phyloP scores from a whole-genome alignment of 139 green algal species.

The Chlorokybus atmophyticus region DNA sequence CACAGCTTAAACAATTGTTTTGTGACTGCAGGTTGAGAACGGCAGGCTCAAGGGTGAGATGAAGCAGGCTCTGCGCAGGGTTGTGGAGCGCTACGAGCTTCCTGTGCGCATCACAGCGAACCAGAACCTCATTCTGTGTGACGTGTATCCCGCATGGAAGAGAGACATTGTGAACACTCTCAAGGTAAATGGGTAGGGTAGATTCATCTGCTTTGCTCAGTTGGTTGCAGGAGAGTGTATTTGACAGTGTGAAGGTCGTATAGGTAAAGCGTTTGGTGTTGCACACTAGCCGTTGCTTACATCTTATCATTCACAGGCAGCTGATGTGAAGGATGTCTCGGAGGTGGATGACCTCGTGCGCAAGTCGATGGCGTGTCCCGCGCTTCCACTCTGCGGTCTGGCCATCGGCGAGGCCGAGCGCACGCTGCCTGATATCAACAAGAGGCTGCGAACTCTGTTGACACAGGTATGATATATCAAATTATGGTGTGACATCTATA shows the following conservation, averaged over 20 bases:
- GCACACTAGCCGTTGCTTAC: background rate
- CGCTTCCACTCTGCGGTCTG: conserved; percentile 91
- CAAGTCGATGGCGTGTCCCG: conserved; percentile 91
- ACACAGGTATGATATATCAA: conserved; percentile 47
- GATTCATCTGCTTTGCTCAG: no score
- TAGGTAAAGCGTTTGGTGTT: background rate
- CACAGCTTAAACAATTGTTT: no score
- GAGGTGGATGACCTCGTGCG: conserved; percentile 63
- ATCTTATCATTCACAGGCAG: conserved; percentile 6
- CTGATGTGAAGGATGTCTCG: conserved; percentile 38
- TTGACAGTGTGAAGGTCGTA: conserved; percentile 14
- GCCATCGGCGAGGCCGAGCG: conserved; percentile 93
- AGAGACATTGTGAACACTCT: conserved; percentile 17
- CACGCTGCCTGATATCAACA: conserved; percentile 56
- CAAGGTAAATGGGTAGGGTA: background rate
- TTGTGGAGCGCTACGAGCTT: conserved; percentile 43
- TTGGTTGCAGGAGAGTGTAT: no score
- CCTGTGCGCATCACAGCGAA: conserved; percentile 33
- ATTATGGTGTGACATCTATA: background rate
- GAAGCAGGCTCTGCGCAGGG: conserved; percentile 36
- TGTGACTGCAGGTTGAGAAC: conserved; percentile 76
- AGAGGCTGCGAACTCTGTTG: conserved; percentile 40
- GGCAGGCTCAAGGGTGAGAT: conserved; percentile 43
- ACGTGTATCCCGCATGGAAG: conserved; percentile 60
- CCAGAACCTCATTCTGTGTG: conserved; percentile 86